Conservation (phyloP, 2,329 filamentous ascomycete genomes). For the Ophiocordyceps australis region DNA sequence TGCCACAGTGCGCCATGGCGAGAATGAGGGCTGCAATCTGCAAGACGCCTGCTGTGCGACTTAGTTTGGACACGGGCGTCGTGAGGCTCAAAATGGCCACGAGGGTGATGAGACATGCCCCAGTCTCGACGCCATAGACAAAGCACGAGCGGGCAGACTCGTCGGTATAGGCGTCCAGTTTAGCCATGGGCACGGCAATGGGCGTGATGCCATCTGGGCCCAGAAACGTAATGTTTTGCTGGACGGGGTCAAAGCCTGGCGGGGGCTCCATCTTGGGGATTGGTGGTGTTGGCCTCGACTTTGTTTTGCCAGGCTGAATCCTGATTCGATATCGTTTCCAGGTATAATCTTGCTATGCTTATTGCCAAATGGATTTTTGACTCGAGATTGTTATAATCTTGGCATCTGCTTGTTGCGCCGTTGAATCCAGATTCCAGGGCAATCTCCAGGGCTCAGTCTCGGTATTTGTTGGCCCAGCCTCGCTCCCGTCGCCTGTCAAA, state of each 20-base stretch:
- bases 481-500: no score
- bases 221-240: slow-evolving; percentile 17
- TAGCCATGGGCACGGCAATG: slow-evolving; percentile 12
- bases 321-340: no score
- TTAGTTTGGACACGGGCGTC: slow-evolving; percentile 44
- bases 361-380: no score
- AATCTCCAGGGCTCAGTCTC: no score
- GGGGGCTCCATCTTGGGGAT: no score
- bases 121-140: slow-evolving; percentile 54
- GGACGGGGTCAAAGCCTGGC: slow-evolving; percentile 13
- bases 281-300: no score
- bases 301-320: no score
- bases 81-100: slow-evolving; percentile 50
- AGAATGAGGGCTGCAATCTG: slow-evolving; percentile 42
- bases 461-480: no score
- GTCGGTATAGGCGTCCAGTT: slow-evolving; percentile 14
- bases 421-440: no score
- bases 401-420: no score
- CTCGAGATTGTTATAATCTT: no score
- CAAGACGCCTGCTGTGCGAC: slow-evolving; percentile 44
- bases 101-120: slow-evolving; percentile 47
- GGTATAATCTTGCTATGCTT: no score
- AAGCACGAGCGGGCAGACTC: slow-evolving; percentile 23
- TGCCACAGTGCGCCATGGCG: slow-evolving; percentile 38
- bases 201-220: slow-evolving; percentile 11